Percentiles rank a stretch among this genome's conserved stretches.
phyloP scores from a whole-genome alignment of 2,329 filamentous ascomycete genomes.

The Botrytis deweyae region DNA sequence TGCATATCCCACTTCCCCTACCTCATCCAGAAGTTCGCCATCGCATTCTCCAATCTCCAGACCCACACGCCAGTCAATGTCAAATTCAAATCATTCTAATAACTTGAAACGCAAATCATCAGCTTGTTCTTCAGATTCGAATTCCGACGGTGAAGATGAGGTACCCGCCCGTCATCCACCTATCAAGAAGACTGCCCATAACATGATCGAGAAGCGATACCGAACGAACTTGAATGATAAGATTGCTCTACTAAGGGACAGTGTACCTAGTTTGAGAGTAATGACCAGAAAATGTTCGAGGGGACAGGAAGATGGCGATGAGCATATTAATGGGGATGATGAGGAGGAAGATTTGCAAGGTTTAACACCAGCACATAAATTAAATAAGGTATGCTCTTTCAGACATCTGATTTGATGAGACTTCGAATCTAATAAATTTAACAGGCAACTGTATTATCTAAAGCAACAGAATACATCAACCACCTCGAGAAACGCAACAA shows the following conservation, averaged over 20 bases:
- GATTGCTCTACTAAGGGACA: constrained; percentile 72
- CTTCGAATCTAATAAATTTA: constrained; percentile 9
- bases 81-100: constrained; percentile 49
- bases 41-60: constrained; percentile 48
- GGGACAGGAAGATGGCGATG: constrained; percentile 51
- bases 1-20: constrained; percentile 51
- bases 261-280: constrained; percentile 66
- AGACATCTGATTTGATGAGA: background rate
- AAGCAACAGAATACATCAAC: constrained; percentile 93
- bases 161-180: constrained; percentile 47
- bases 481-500: constrained; percentile 90
- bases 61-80: constrained; percentile 40
- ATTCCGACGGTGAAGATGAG: constrained; percentile 48
- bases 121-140: constrained; percentile 29
- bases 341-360: constrained; percentile 55
- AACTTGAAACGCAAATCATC: constrained; percentile 43
- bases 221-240: constrained; percentile 83
- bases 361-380: constrained; percentile 62
- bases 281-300: constrained; percentile 47
- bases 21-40: constrained; percentile 35
- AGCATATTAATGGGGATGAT: constrained; percentile 41
- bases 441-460: constrained; percentile 64
- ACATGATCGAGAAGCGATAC: constrained; percentile 83
- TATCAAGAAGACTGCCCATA: constrained; percentile 76
- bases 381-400: constrained; percentile 57